Base-by-base conservation (phyloP, 2,329 filamentous ascomycete species). In the Fusarium tupiense region DNA sequence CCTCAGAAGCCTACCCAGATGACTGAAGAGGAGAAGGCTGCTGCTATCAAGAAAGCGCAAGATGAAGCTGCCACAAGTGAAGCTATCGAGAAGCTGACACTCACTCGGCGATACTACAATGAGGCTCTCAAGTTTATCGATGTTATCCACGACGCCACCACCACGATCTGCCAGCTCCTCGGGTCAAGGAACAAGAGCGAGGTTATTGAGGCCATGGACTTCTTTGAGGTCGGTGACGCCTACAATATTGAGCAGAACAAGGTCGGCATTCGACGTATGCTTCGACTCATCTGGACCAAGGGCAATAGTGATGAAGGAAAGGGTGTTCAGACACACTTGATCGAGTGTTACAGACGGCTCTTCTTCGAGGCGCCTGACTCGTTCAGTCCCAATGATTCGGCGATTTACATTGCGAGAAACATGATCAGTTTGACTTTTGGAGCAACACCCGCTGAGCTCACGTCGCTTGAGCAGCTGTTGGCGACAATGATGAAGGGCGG, bases 401-500 rank as follows among this genome's bases (percentile, higher is more conserved):
- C 96, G 54, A 98, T 97, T 82, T 99, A 97, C 81, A 93, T 99
- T 79, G 96, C 96, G 33, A 91, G 95, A 71, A 99, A 98, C 83
- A 99, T 99, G 96, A 98, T 98, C 83, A 98, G 95, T 87, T 85
- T 99, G 79, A 99, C 96, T 0, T 98, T 98, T 82, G 96, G 95
- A 35, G 95, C 96, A 3, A 97, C 96, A 0, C 94, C 96, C 2
- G 96, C 97, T 2, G 96, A 99, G 81, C 86, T 99, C 62, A 99
- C 96, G 0, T 98, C 95, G 53, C 87, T 99, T 14, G 96, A 99
- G 83, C 96, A 99, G 83, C 87, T 99, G 8, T 87, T 99, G 12
- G 94, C 94, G 71, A 98, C 95, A 1, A 99, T 99, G 96, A 98
- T 98, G 94, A 97, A 95, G 83, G 92, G 92, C 43, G 94, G 94